Evolutionary conservation across 2,329 filamentous ascomycete species (phyloP).

Genomic region (Colletotrichum sojae): DNA sequence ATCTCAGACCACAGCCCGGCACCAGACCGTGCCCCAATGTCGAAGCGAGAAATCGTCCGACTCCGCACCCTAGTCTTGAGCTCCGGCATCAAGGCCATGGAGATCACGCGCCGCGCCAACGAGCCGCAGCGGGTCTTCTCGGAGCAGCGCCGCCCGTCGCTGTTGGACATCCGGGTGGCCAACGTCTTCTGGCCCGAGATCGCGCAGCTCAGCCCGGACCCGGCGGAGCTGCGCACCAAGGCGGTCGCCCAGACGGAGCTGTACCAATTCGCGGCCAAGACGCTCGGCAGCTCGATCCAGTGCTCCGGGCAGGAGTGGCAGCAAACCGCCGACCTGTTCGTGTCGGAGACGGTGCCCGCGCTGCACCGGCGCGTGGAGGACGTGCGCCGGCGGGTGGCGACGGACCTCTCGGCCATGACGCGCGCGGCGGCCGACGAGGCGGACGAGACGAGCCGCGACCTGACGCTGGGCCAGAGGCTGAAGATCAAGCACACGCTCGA

Average conservation of each 20-base stretch:
- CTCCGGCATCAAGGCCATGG: constrained; percentile 90
- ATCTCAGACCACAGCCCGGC: constrained; percentile 60
- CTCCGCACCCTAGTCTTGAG: constrained; percentile 82
- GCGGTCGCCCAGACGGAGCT: constrained; percentile 58
- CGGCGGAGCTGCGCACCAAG: constrained; percentile 49
- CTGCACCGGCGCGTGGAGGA: constrained; percentile 65
- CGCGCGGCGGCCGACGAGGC: constrained; percentile 81
- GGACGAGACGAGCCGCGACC: constrained; percentile 81
- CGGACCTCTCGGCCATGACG: constrained; percentile 72
- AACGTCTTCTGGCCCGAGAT: constrained; percentile 60
- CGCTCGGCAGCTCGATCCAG: constrained; percentile 63
- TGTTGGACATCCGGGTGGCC: constrained; percentile 47
- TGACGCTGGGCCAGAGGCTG: constrained; percentile 83
- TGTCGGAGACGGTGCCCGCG: constrained; percentile 67
- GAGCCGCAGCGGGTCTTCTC: constrained; percentile 51
- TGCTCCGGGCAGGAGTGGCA: constrained; percentile 69
- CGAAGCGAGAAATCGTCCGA: constrained; percentile 83
- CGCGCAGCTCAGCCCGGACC: constrained; percentile 55
- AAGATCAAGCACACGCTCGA: constrained; percentile 86
- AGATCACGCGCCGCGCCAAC: constrained; percentile 78
- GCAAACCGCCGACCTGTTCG: constrained; percentile 72
- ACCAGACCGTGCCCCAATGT: constrained; percentile 61
- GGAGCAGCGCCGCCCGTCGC: constrained; percentile 8
- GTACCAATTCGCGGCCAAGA: constrained; percentile 67
- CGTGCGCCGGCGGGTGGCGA: constrained; percentile 62